These are phyloP conservation scores for Diplodia intermedia DNA, from an alignment of 2,329 filamentous ascomycete genomes.

Conservation along the genomic window DNA sequence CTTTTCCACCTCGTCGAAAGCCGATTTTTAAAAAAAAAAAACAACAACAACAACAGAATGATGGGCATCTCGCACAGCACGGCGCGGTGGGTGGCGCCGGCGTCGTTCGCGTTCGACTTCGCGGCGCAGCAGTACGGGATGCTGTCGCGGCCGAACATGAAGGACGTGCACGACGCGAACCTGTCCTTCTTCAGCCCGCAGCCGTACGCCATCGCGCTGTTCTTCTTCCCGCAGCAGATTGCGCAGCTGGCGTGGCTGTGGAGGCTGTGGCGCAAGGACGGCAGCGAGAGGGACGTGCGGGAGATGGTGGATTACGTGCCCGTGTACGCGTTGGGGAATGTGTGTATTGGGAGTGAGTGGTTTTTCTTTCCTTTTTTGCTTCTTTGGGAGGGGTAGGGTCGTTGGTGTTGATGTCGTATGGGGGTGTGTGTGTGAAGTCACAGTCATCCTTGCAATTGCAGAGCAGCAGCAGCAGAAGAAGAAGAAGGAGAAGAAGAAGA, in stretches of 20 bases:
- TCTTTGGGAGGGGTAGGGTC: too few relatives aligned
- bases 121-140: slow-evolving; percentile 67
- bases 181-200: slow-evolving; percentile 66
- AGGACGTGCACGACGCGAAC: slow-evolving; percentile 64
- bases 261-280: slow-evolving; percentile 59
- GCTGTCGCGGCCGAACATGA: slow-evolving; percentile 64
- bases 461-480: too few relatives aligned
- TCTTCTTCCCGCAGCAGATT: slow-evolving; percentile 68
- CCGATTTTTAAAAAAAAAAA: background rate
- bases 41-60: slow-evolving; percentile 31
- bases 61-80: slow-evolving; percentile 64
- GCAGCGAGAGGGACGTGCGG: slow-evolving; percentile 53
- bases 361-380: slow-evolving; percentile 29
- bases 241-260: slow-evolving; percentile 66
- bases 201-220: slow-evolving; percentile 64
- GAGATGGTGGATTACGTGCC: slow-evolving; percentile 63
- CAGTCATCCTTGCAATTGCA: too few relatives aligned
- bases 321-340: slow-evolving; percentile 63
- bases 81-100: slow-evolving; percentile 61
- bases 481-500: too few relatives aligned
- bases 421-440: too few relatives aligned
- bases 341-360: slow-evolving; percentile 63
- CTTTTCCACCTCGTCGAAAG: too few relatives aligned
- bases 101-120: slow-evolving; percentile 64
- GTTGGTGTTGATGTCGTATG: background rate